Evolutionary conservation across 2,329 filamentous ascomycete genomes (phyloP).

Genomic region (Penicillium sp.): DNA sequence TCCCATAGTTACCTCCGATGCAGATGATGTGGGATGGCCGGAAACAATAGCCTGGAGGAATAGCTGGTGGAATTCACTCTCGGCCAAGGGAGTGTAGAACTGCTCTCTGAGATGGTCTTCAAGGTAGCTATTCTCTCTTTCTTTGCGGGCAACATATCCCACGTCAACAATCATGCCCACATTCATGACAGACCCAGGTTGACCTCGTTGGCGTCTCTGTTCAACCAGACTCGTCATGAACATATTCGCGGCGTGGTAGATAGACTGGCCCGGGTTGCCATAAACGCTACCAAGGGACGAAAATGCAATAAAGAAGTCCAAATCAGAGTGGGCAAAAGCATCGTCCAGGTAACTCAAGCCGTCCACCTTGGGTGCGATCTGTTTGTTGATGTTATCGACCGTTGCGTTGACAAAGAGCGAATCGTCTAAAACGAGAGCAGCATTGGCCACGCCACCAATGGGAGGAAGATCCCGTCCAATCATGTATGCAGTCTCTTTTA

Average conservation of each 20-base stretch:
- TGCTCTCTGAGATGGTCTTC: neutral
- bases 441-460: slow-evolving; percentile 42
- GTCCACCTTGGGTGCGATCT: slow-evolving; percentile 44
- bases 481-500: slow-evolving; percentile 17
- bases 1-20: neutral
- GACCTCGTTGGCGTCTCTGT: slow-evolving; percentile 42
- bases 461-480: slow-evolving; percentile 33
- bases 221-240: slow-evolving; percentile 48
- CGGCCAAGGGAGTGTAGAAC: neutral
- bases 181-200: slow-evolving; percentile 45
- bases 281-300: slow-evolving; percentile 34
- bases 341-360: slow-evolving; percentile 33
- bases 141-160: slow-evolving; percentile 50
- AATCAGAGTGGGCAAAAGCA: slow-evolving; percentile 19
- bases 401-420: slow-evolving; percentile 37
- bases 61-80: neutral
- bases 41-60: neutral
- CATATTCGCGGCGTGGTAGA: slow-evolving; percentile 52
- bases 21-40: neutral
- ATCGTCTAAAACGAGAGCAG: slow-evolving; percentile 44
- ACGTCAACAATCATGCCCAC: slow-evolving; percentile 47
- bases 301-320: slow-evolving; percentile 47
- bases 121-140: neutral
- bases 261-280: slow-evolving; percentile 44
- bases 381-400: slow-evolving; percentile 32